Base-by-base conservation (phyloP, 2,329 filamentous ascomycete species). In the Fusarium sp. region DNA sequence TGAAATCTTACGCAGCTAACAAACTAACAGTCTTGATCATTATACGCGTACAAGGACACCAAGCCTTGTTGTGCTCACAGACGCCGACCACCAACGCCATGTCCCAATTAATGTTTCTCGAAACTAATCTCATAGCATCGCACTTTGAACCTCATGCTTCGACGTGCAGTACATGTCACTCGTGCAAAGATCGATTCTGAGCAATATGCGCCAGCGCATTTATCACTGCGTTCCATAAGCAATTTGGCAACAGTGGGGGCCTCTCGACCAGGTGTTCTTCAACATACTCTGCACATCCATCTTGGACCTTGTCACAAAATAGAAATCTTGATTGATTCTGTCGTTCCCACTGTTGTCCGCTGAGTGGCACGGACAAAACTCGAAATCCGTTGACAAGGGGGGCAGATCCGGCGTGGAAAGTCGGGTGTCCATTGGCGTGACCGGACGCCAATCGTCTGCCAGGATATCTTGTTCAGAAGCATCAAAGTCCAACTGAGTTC, bases 241-340 rank as follows among this genome's bases (percentile, higher is more conserved):
- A 52, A 27, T 13, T 15, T 3, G 5, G 27, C 29, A 35, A 35
- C 15, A 11, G 15, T 19, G 27, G 29, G 25, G 25, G 10, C 2
- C 3, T 27, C 49, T 42, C 13, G 31, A 17, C 31, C 21, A 25
- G 19, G 32, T 31, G 8, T 43, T 32, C 10, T 14, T 38, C 25
- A 38, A 58, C 67, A 35, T 67, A 69, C 67, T 49, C 49, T 68
- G 67, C 45, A 57, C 41, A 6, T 69, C 65, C 65, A 68, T 68
- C 29, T 67, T 70, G 21, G 55, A 58, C 19, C 50, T 63, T 32
- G 67, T 54, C 7, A 44, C 48, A 38, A 69, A 49, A 37, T 67
- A 70, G 43, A 65, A 69, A 8, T 53, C 53, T 47, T 67, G 44
- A 41, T 65, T 65, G 8, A 68, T 58, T 13, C 31, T 57, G 25